phyloP scores from a whole-genome alignment of 2,329 filamentous ascomycete genomes.

The Raffaelea deltoideospora region DNA sequence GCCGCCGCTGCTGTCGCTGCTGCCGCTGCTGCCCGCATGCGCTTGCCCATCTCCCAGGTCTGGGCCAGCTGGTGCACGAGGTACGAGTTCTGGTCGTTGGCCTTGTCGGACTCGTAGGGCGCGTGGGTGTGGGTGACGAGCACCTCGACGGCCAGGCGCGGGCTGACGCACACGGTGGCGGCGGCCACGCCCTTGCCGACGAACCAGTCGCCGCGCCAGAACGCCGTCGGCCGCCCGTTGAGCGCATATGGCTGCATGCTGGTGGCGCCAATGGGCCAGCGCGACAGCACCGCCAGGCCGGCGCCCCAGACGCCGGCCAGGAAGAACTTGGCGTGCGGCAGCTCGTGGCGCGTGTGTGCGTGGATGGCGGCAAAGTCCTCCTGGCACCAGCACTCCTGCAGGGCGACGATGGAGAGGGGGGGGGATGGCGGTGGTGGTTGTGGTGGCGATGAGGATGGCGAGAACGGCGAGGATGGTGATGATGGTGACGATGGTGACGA shows the following conservation, averaged over 20 bases:
- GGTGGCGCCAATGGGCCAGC: slow-evolving; percentile 85
- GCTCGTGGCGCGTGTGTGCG: slow-evolving; percentile 50
- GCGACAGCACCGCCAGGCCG: slow-evolving; percentile 75
- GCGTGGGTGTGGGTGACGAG: slow-evolving; percentile 89
- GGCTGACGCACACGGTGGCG: slow-evolving; percentile 56
- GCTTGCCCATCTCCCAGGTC: slow-evolving; percentile 86
- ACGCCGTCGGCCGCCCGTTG: slow-evolving; percentile 84
- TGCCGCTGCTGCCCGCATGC: slow-evolving; percentile 68
- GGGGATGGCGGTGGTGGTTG: slow-evolving; percentile 26
- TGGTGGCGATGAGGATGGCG: slow-evolving; percentile 40
- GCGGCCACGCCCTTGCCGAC: slow-evolving; percentile 88
- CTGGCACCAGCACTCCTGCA: slow-evolving; percentile 51
- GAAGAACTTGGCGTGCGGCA: slow-evolving; percentile 92
- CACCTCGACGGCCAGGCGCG: slow-evolving; percentile 54
- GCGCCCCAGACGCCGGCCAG: slow-evolving; percentile 77
- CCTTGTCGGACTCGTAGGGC: slow-evolving; percentile 63
- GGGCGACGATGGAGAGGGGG: slow-evolving; percentile 67
- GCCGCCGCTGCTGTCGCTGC: neutral
- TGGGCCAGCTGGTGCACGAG: slow-evolving; percentile 81
- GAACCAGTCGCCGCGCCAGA: slow-evolving; percentile 91
- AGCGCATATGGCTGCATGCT: slow-evolving; percentile 78
- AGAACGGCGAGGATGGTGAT: slow-evolving; percentile 15
- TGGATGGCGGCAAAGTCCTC: slow-evolving; percentile 69
- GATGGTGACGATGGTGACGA: neutral
- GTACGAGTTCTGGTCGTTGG: slow-evolving; percentile 62